Evolutionary conservation across 2,329 filamentous ascomycete species (phyloP), one percentile per base, ranked within the genome.

Genomic region (Ceratocystiopsis minuta): DNA sequence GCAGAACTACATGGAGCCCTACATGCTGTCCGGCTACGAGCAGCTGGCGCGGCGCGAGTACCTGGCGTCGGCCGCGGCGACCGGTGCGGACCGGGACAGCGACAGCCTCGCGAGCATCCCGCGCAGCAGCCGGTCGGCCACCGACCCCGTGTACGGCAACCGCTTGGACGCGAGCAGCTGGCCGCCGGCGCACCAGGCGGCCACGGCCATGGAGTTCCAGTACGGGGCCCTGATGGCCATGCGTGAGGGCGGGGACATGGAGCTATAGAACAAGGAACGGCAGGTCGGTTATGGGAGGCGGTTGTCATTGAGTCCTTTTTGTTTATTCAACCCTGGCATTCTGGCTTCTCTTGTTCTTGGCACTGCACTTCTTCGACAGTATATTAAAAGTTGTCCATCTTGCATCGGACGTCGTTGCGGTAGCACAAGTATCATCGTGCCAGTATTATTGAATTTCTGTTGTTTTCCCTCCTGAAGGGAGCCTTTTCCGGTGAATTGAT

Each of bases 1-100:
- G 24, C 55, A 60, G 53, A 48, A 57, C 37, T 66, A 72, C 46
- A 74, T 72, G 34, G 84, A 92, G 58, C 85, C 85, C 0, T 94
- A 94, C 59, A 92, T 94, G 72, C 58, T 72, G 38, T 78, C 75
- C 7, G 86, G 86, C 14, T 94, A 93, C 55, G 80, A 84, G 52
- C 66, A 73, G 53, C 61, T 81, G 44, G 74, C 78, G 45, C 65
- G 67, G 44, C 66, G 73, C 42, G 77, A 82, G 53, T 74, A 78
- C 47, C 69, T 79, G 41, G 50, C 54, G 20, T 47, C 48, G 16
- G 38, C 42, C 13, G 36, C 41, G n/a, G 28, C 35, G 4, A 56
- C 57, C 9, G 54, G 61, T 3, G 52, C 61, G 6, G 60, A 57
- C 39, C 55, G 53, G 18, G 16, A 41, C 24, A 34, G 31, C 16